Percentiles rank a stretch among this genome's conserved stretches.
phyloP scores from a whole-genome alignment of 495 filamentous ascomycete genomes.

The Aspergillus saccharolyticus region DNA sequence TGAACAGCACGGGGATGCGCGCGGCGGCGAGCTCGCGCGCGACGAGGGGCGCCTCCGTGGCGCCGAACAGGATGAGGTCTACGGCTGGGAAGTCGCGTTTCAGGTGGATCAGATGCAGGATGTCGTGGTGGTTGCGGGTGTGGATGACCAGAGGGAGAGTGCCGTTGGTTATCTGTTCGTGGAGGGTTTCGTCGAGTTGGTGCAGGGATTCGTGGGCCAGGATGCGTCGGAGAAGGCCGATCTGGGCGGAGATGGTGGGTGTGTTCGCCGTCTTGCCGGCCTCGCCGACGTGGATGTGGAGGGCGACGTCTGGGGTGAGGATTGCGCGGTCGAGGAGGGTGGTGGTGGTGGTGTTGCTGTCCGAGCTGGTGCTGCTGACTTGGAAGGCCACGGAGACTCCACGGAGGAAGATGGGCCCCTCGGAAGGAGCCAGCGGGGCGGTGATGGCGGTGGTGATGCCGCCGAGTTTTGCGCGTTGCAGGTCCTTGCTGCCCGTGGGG shows the following conservation, averaged over 20 bases:
- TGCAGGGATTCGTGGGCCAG: neutral
- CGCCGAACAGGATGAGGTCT: neutral
- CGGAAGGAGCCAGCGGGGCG: neutral
- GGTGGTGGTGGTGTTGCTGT: neutral
- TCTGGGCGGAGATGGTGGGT: neutral
- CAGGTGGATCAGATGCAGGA: neutral
- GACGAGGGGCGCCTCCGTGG: neutral
- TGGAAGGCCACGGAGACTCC: neutral
- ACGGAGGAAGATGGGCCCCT: neutral
- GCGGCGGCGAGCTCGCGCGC: neutral
- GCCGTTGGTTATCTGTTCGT: neutral
- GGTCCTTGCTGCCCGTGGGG: neutral
- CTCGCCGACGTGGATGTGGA: neutral
- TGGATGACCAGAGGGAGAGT: neutral
- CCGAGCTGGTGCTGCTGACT: neutral
- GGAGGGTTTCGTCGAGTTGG: neutral
- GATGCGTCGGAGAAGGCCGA: neutral
- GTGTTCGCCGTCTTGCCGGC: neutral
- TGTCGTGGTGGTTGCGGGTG: neutral
- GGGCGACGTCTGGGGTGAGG: neutral
- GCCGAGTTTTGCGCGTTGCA: neutral
- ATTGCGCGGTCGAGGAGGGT: neutral
- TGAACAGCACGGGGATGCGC: neutral
- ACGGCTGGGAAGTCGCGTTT: neutral
- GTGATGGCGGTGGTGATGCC: constrained; percentile 1